These are phyloP conservation scores for Vaccinium vitisidaea DNA, from an alignment of 148 eudicot genomes.

Conservation along the genomic window DNA sequence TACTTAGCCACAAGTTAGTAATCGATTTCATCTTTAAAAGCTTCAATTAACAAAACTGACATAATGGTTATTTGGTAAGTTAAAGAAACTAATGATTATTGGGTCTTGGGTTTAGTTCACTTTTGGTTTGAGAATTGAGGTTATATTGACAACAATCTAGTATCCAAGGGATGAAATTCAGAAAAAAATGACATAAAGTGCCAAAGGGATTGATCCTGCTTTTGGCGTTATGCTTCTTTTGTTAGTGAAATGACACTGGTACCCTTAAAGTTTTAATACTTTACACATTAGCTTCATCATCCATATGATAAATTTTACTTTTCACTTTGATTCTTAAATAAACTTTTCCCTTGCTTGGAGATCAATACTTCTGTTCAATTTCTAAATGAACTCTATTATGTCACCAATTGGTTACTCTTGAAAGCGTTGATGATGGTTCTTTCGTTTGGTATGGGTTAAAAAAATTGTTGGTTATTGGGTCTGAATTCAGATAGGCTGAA, in stretches of 20 bases:
- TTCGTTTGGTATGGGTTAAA: not conserved
- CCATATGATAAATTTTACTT: not conserved
- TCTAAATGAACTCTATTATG: not conserved
- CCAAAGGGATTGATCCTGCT: not conserved
- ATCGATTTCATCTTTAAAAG: no score
- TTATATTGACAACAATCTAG: not conserved
- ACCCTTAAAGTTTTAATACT: not conserved
- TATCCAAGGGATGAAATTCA: not conserved
- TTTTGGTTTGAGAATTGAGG: not conserved
- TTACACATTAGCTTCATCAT: not conserved
- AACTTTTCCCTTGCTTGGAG: not conserved
- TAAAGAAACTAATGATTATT: not conserved
- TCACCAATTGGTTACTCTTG: not conserved
- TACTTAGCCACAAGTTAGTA: no score
- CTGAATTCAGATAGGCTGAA: not conserved
- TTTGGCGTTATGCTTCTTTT: not conserved
- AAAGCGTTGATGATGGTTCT: not conserved
- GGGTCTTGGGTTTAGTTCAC: not conserved
- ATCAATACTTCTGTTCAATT: not conserved
- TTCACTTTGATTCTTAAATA: not conserved
- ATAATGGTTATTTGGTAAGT: not conserved
- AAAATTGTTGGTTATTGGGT: not conserved
- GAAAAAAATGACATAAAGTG: not conserved
- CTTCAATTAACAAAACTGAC: not conserved
- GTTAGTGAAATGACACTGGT: not conserved